Evolutionary conservation across 225 moss, liverwort and hornwort genomes (phyloP).

Genomic region (Neckera pumila): DNA sequence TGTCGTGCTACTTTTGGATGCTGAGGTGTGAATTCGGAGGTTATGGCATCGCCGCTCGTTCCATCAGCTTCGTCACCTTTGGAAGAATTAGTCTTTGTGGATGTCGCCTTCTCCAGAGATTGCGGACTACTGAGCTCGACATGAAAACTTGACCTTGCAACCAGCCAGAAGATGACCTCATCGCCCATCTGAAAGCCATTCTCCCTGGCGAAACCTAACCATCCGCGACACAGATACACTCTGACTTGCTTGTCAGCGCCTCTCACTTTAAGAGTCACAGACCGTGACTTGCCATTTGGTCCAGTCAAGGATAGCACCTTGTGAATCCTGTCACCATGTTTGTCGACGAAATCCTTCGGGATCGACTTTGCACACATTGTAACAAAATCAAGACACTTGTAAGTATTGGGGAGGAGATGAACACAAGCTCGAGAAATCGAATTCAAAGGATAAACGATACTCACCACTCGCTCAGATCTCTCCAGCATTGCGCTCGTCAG

Average conservation of each 20-base stretch:
- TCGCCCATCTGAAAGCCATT: constrained; percentile 3
- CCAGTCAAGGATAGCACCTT: not conserved
- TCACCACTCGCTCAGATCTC: not conserved
- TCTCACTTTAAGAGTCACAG: not conserved
- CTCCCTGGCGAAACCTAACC: not conserved
- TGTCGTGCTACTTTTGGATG: not conserved
- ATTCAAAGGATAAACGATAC: not conserved
- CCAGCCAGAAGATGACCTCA: not conserved
- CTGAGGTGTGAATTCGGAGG: not conserved
- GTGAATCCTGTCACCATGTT: not conserved
- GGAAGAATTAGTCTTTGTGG: not conserved
- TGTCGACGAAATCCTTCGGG: not conserved
- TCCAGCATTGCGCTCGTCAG: not conserved
- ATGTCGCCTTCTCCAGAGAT: not conserved
- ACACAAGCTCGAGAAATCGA: not conserved
- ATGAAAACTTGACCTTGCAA: not conserved
- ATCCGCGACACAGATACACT: not conserved
- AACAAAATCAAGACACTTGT: not conserved
- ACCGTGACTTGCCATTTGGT: not conserved
- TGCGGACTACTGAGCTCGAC: not conserved
- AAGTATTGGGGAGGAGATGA: not conserved
- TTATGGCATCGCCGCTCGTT: not conserved
- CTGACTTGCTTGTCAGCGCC: not conserved
- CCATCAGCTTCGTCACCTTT: not conserved
- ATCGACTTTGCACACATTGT: not conserved